Percentiles rank a stretch among this genome's conserved stretches.
Evolutionary conservation across 768 basidiomycete species (phyloP).

Genomic region (Coprinellus micaceus): DNA sequence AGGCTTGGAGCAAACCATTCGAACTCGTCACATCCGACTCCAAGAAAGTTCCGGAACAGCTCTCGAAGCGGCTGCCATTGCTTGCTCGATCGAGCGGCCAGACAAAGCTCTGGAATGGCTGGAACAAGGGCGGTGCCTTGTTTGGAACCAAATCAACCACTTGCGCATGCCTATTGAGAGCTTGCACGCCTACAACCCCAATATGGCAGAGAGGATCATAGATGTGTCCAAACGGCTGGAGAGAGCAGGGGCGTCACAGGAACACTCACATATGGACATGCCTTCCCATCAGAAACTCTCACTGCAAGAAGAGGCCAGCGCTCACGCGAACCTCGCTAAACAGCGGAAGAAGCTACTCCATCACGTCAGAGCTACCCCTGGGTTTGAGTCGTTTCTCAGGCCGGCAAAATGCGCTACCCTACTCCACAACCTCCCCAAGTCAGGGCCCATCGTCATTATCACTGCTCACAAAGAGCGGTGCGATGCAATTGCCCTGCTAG

Average conservation of each 20-base stretch:
- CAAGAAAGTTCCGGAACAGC: neutral
- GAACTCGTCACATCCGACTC: neutral
- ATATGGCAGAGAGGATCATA: constrained; percentile 11
- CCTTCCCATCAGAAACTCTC: constrained; percentile 3
- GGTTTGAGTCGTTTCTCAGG: constrained; percentile 19
- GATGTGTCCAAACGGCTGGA: constrained; percentile 15
- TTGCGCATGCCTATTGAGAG: constrained; percentile 22
- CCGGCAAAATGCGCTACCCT: constrained; percentile 8
- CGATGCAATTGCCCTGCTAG: constrained; percentile 17
- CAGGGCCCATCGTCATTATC: constrained; percentile 14
- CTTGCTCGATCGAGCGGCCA: constrained; percentile 17
- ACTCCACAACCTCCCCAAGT: constrained; percentile 4
- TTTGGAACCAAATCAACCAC: constrained; percentile 25
- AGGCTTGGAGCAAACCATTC: constrained; percentile 4
- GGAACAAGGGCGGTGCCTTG: constrained; percentile 24
- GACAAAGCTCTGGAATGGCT: constrained; percentile 31
- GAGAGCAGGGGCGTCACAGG: neutral
- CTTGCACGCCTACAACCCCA: constrained; percentile 9
- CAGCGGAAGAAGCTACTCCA: constrained; percentile 15
- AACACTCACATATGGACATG: neutral
- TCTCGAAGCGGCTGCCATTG: constrained; percentile 21
- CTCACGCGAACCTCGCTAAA: constrained; percentile 15
- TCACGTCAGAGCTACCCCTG: constrained; percentile 10
- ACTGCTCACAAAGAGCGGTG: constrained; percentile 17
- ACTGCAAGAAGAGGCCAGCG: constrained; percentile 14